Evolutionary conservation across 805 yeast species (phyloP), one percentile per base, ranked within the genome.

Genomic region (Candida alai): DNA sequence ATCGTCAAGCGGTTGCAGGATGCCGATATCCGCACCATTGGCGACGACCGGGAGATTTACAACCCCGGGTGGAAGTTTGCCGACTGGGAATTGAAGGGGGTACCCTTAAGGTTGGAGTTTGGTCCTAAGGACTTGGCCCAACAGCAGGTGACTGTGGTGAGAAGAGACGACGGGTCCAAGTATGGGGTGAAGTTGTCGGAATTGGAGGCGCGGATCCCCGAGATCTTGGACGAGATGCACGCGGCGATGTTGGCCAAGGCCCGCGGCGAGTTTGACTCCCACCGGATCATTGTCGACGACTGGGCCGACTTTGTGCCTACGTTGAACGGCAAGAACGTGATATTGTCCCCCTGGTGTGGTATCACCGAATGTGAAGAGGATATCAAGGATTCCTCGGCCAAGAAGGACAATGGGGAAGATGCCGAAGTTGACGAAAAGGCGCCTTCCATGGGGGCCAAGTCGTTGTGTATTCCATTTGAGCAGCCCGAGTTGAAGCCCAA

Each of bases 61-160:
- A 82, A 96, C 35, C 95, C 97, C 45, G 98, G 98, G 45, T 93
- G 97, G 97, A 93, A 93, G 68, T 93, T 90, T 65, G 82, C 97
- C 39, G 95, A 93, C 59, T 84, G 94, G 74, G 99, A 93, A 70
- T 78, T 93, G 59, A 87, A 84, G 72, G 99, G 99, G 74, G 73
- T 81, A 35, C 97, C 97, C 45, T 68, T 93, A 45, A 83, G 98
- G 63, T 56, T 93, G 31, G 99, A 93, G 71, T 76, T 85, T 53
- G 99, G 99, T 49, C 99, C 99, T 52, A 86, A 84, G 69, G 99
- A 93, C 64, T 69, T 87, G 52, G 82, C 83, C 54, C 75, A 80
- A 57, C 68, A 76, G 44, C 84, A 82, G 52, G 93, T 84, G 32
- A 71, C 85, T 26, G 93, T 88, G 40, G 98, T 89, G 37, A 82